phyloP scores from a whole-genome alignment of 2,329 filamentous ascomycete genomes.

The Monosporascus sp. region DNA sequence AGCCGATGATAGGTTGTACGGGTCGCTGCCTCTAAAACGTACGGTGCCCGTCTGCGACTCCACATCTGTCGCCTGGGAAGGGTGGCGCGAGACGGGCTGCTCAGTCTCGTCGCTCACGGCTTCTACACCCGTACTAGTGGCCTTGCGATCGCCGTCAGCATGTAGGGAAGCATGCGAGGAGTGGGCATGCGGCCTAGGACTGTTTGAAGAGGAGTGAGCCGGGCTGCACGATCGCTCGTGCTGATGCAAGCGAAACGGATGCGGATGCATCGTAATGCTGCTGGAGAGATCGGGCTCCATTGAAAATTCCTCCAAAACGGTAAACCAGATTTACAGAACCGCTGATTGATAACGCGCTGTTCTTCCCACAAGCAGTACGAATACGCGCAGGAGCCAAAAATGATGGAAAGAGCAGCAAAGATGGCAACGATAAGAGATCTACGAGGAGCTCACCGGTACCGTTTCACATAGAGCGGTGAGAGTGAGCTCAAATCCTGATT shows the following conservation, averaged over 20 bases:
- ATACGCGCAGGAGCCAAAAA: too few relatives aligned
- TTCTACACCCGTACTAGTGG: slow-evolving; percentile 44
- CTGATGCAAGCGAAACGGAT: slow-evolving; percentile 35
- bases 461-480: too few relatives aligned
- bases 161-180: neutral
- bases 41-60: slow-evolving; percentile 32
- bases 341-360: too few relatives aligned
- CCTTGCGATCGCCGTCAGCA: slow-evolving; percentile 21
- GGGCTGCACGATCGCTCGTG: slow-evolving; percentile 21
- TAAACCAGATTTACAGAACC: too few relatives aligned
- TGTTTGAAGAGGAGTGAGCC: slow-evolving; percentile 21
- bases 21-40: slow-evolving; percentile 62
- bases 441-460: too few relatives aligned
- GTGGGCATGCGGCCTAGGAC: slow-evolving; percentile 15
- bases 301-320: neutral
- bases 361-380: too few relatives aligned
- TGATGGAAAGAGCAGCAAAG: too few relatives aligned
- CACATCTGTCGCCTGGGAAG: slow-evolving; percentile 36
- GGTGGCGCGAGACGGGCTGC: slow-evolving; percentile 39
- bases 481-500: too few relatives aligned
- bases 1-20: slow-evolving; percentile 70
- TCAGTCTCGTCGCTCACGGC: slow-evolving; percentile 27
- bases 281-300: slow-evolving; percentile 40
- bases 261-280: slow-evolving; percentile 40
- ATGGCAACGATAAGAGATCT: too few relatives aligned